A percentile compares a stretch with the other conserved stretches of the same genome.
phyloP scores from a whole-genome alignment of 192 early-diverging fungal species.

The Entomortierella lignicola region DNA sequence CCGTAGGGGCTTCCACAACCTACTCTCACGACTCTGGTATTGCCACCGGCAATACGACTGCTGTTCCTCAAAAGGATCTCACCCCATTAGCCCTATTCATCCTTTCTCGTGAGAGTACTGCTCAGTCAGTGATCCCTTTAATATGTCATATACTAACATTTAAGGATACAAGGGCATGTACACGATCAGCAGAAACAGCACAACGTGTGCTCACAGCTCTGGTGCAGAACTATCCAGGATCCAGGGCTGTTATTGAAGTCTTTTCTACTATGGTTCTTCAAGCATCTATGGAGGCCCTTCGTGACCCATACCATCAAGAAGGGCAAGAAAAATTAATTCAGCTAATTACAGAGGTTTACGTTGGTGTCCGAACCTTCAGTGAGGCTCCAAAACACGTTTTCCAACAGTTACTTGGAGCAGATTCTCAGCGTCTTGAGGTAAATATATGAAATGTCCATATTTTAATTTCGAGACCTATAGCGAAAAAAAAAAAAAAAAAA shows the following conservation, averaged over 20 bases:
- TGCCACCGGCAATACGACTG: not conserved
- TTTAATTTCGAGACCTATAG: too few relatives aligned
- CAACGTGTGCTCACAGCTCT: constrained; percentile 20
- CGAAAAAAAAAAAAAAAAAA: too few relatives aligned
- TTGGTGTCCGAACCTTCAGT: constrained; percentile 39
- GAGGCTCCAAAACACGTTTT: constrained; percentile 31
- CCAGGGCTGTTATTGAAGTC: not conserved
- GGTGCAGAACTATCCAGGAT: constrained; percentile 32
- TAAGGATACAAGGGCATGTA: constrained; percentile 36
- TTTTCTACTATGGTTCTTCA: constrained; percentile 33
- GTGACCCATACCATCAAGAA: constrained; percentile 50
- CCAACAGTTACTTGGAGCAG: constrained; percentile 27
- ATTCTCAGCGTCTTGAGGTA: constrained; percentile 33
- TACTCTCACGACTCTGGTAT: too few relatives aligned
- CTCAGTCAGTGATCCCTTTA: constrained; percentile 19
- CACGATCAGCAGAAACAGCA: constrained; percentile 15
- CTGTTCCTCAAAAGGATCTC: constrained; percentile 26
- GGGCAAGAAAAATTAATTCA: constrained; percentile 45
- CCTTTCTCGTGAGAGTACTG: constrained; percentile 18
- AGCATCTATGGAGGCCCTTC: constrained; percentile 38
- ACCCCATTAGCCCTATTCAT: constrained; percentile 19
- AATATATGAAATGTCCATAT: not conserved
- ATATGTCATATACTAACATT: constrained; percentile 41
- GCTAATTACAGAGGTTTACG: constrained; percentile 52
- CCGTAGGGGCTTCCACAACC: not conserved